Percentiles rank a stretch among this genome's conserved stretches.
phyloP scores from a whole-genome alignment of 2,329 filamentous ascomycete species.

The Incumbomyces lentus region DNA sequence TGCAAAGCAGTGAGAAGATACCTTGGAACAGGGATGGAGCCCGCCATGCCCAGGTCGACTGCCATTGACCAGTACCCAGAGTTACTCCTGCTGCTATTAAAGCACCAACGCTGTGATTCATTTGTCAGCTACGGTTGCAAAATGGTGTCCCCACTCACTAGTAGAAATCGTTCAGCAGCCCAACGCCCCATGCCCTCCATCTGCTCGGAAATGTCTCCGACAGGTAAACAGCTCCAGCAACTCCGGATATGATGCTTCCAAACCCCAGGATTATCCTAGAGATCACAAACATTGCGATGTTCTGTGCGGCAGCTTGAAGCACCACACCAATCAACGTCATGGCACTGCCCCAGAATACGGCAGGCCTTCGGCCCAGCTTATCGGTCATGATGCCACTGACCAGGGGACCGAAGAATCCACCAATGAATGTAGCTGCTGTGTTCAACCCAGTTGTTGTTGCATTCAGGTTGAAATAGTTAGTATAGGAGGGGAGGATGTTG shows the following conservation, averaged over 20 bases:
- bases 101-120: conserved; percentile 30
- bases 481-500: conserved; percentile 12
- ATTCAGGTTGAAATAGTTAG: conserved; percentile 15
- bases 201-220: background rate
- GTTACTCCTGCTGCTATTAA: conserved; percentile 35
- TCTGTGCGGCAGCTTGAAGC: too few relatives aligned
- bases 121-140: conserved; percentile 22
- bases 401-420: background rate
- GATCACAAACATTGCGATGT: too few relatives aligned
- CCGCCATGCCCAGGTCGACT: conserved; percentile 14
- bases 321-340: too few relatives aligned
- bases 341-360: too few relatives aligned
- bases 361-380: too few relatives aligned
- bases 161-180: background rate
- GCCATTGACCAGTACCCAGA: conserved; percentile 32
- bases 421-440: conserved; percentile 9
- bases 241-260: too few relatives aligned
- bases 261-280: too few relatives aligned
- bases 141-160: background rate
- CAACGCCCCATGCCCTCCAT: background rate
- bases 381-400: background rate
- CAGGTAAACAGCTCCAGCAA: too few relatives aligned
- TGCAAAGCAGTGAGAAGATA: conserved; percentile 15
- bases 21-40: conserved; percentile 7
- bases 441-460: conserved; percentile 11